These are phyloP conservation scores for Claviceps sp. DNA, from an alignment of 2,329 filamentous ascomycete species.

Conservation along the genomic window DNA sequence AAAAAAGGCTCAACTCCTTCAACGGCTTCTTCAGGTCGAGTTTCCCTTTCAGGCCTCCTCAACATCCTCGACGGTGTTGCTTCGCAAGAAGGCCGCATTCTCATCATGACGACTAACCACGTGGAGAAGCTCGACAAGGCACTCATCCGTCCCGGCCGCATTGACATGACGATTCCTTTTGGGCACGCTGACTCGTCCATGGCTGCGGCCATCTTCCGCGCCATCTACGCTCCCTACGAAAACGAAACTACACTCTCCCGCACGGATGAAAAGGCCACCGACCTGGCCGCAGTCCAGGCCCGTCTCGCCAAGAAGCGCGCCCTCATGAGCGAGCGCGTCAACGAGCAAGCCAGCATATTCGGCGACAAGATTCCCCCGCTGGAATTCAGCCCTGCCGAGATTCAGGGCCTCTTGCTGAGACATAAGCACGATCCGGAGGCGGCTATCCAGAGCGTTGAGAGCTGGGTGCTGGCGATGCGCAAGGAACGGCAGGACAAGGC, in stretches of 20 bases:
- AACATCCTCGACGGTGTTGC: constrained; percentile 69
- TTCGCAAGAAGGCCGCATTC: constrained; percentile 47
- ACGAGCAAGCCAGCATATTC: constrained; percentile 34
- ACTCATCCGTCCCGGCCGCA: constrained; percentile 47
- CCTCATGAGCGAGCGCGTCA: constrained; percentile 27
- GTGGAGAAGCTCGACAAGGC: constrained; percentile 48
- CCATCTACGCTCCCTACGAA: constrained; percentile 43
- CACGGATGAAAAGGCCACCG: constrained; percentile 11
- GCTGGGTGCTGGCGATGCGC: constrained; percentile 36
- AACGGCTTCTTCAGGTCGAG: constrained; percentile 15
- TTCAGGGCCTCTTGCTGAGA: constrained; percentile 44
- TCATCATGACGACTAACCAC: constrained; percentile 54
- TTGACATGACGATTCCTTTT: constrained; percentile 48
- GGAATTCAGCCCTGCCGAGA: constrained; percentile 47
- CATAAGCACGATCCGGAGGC: constrained; percentile 38
- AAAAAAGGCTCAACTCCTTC: neutral
- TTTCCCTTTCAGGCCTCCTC: constrained; percentile 64
- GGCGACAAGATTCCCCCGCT: constrained; percentile 35
- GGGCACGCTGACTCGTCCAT: constrained; percentile 39
- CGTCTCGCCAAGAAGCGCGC: constrained; percentile 17
- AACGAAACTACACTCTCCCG: constrained; percentile 11
- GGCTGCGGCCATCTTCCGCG: constrained; percentile 40
- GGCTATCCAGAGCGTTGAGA: constrained; percentile 31
- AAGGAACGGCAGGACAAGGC: constrained; percentile 33
- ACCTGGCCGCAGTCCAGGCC: constrained; percentile 17